These are phyloP conservation scores for Citrullus amarus DNA, from an alignment of 306 rosid genomes.

Conservation along the genomic window DNA sequence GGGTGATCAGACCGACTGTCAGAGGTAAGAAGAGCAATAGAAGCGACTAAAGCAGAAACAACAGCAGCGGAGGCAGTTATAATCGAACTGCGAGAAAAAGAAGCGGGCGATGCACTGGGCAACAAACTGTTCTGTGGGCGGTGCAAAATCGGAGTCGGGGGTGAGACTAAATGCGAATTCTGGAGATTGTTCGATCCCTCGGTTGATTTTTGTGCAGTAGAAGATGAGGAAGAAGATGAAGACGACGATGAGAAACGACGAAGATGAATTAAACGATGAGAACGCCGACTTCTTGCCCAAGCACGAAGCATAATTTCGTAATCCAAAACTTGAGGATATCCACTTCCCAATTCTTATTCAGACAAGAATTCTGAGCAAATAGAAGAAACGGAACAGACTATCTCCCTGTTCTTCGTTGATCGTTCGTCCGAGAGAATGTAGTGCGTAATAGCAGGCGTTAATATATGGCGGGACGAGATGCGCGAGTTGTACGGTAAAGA, in stretches of 20 bases:
- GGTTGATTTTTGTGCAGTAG: constrained; percentile 14
- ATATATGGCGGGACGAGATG: constrained; percentile 25
- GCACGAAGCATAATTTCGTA: constrained; percentile 39
- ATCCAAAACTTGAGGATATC: not conserved
- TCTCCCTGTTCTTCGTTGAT: not conserved
- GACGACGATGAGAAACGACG: constrained; percentile 16
- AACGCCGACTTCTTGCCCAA: constrained; percentile 31
- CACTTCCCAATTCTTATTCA: not conserved
- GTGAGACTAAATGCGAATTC: constrained; percentile 25
- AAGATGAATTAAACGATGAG: constrained; percentile 29
- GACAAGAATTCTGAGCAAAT: not conserved
- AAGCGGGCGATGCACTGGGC: constrained; percentile 5
- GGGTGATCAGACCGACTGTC: constrained; percentile 6
- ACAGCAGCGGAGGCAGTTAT: constrained; percentile 40
- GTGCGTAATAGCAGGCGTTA: not conserved
- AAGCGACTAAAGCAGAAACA: constrained; percentile 37
- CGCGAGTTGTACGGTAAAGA: constrained; percentile 5
- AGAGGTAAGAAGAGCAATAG: constrained; percentile 25
- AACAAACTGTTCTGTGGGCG: constrained; percentile 7
- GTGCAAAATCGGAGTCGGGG: constrained; percentile 15
- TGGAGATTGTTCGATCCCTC: constrained; percentile 6
- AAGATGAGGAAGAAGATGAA: constrained; percentile 17
- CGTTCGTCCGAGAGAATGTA: not conserved
- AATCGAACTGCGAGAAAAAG: constrained; percentile 24
- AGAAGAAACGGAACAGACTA: not conserved